Evolutionary conservation across 164 flowering plant genomes (phyloP).

Genomic region (Vitis rupestris): DNA sequence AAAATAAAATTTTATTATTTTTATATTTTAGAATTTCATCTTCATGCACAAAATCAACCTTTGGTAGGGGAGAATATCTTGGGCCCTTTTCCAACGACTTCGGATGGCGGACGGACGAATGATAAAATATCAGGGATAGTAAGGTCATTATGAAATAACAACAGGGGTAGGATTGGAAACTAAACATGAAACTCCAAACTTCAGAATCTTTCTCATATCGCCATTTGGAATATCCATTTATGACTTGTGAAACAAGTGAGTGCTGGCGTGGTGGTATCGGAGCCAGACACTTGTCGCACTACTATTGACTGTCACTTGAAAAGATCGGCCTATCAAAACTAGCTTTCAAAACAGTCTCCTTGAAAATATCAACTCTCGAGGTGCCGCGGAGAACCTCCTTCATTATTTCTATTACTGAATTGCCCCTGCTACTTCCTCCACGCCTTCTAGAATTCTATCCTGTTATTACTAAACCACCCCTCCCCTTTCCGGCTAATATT

Average conservation of each 20-base stretch:
- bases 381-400: constrained; percentile 8
- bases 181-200: too few species aligned
- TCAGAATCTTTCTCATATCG: too few species aligned
- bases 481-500: too few species aligned
- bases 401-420: not conserved
- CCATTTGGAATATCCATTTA: not conserved
- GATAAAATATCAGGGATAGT: too few species aligned
- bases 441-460: not conserved
- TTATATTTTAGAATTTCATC: too few species aligned
- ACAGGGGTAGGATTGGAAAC: not conserved
- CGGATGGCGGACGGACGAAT: too few species aligned
- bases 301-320: not conserved
- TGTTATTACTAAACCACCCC: constrained; percentile 3
- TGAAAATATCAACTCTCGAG: constrained; percentile 13
- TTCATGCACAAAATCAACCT: too few species aligned
- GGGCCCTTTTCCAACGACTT: too few species aligned
- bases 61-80: too few species aligned
- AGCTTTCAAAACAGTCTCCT: not conserved
- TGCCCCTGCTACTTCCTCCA: not conserved
- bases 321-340: constrained; percentile 11
- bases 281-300: constrained; percentile 13
- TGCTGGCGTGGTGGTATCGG: constrained; percentile 8
- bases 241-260: not conserved
- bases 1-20: too few species aligned
- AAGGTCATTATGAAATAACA: not conserved